phyloP scores from a whole-genome alignment of 352 stramenopile genomes.

The Nothophytophthora sp. region DNA sequence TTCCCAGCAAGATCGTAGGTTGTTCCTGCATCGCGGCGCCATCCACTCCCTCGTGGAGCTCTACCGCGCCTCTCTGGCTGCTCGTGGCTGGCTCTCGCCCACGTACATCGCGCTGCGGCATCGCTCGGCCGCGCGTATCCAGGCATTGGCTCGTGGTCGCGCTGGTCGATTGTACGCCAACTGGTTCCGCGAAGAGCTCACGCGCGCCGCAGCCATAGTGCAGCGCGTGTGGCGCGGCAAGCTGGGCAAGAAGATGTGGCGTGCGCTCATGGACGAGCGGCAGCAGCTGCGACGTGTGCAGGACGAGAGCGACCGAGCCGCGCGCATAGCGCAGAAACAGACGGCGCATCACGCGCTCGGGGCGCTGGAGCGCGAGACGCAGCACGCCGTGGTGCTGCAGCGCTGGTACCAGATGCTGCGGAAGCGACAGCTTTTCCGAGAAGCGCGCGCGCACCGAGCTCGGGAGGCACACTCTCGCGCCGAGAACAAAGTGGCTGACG shows the following conservation, averaged over 20 bases:
- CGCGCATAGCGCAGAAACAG: constrained; percentile 56
- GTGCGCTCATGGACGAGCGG: constrained; percentile 41
- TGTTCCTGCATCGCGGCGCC: constrained; percentile 64
- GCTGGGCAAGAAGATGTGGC: constrained; percentile 57
- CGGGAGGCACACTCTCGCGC: constrained; percentile 24
- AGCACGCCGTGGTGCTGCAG: constrained; percentile 51
- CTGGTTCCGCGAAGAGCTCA: constrained; percentile 31
- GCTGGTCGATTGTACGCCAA: constrained; percentile 36
- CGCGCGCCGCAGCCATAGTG: constrained; percentile 30
- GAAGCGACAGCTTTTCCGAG: constrained; percentile 58
- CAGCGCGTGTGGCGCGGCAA: constrained; percentile 72
- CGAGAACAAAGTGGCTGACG: constrained; percentile 31
- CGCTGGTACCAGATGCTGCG: constrained; percentile 62
- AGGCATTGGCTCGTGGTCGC: constrained; percentile 57
- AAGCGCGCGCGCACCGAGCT: constrained; percentile 24
- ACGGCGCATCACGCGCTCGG: constrained; percentile 61
- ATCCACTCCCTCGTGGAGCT: constrained; percentile 40
- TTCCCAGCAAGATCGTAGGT: constrained; percentile 16
- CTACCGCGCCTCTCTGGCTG: constrained; percentile 48
- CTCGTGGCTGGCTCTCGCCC: constrained; percentile 62
- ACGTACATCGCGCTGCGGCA: constrained; percentile 46
- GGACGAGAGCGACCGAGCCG: constrained; percentile 62
- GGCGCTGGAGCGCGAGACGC: constrained; percentile 38
- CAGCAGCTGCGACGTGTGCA: constrained; percentile 43
- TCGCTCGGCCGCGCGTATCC: constrained; percentile 49